Conservation (phyloP, 1,139 yeast genomes). For the Hansenula lynferdii region DNA sequence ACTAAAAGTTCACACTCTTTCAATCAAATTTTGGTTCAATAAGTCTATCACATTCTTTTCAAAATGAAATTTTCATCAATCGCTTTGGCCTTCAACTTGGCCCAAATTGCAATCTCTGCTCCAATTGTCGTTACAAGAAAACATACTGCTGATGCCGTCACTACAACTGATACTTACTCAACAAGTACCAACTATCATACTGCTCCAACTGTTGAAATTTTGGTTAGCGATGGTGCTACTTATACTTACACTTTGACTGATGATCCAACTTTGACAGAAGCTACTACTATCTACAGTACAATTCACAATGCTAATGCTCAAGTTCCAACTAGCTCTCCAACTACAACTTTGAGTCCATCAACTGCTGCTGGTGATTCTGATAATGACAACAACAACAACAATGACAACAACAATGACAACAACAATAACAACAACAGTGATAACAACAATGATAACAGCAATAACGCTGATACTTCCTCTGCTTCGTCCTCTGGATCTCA, state of each 20-base stretch:
- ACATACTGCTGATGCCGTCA: conserved; percentile 59
- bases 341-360: conserved; percentile 5
- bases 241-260: conserved; percentile 51
- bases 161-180: conserved; percentile 46
- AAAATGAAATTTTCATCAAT: conserved; percentile 9
- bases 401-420: not conserved
- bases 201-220: conserved; percentile 66
- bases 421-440: not conserved
- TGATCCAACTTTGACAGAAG: conserved; percentile 26
- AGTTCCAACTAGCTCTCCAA: conserved; percentile 9
- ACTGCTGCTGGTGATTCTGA: conserved; percentile 6
- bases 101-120: conserved; percentile 17
- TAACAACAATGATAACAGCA: conserved; percentile 1
- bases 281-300: conserved; percentile 26
- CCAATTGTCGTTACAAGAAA: conserved; percentile 47
- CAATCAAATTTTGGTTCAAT: not conserved
- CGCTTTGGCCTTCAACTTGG: conserved; percentile 8
- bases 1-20: conserved; percentile 1
- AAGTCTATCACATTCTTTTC: not conserved
- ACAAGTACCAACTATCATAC: conserved; percentile 57
- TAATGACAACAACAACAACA: conserved; percentile 8
- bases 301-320: conserved; percentile 20
- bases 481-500: no score
- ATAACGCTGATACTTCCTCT: not conserved
- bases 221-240: conserved; percentile 57